These are phyloP conservation scores for Calocybe gangraenosa DNA, from an alignment of 768 basidiomycete species.

Conservation along the genomic window DNA sequence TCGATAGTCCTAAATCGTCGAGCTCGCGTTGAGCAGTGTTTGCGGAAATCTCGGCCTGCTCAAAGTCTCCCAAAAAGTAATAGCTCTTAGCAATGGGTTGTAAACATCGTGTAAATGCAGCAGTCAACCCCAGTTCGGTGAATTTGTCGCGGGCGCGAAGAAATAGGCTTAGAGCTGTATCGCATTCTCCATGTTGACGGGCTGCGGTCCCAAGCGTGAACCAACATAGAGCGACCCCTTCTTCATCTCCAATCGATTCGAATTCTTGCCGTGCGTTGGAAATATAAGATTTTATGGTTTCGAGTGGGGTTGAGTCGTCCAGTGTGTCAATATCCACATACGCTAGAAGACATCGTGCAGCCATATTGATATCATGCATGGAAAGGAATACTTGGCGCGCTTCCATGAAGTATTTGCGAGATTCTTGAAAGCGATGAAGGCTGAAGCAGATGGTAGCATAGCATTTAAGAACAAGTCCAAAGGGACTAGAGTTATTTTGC, in stretches of 20 bases:
- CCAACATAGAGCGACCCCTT: background rate
- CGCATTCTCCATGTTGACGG: background rate
- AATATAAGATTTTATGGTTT: background rate
- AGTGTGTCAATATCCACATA: background rate
- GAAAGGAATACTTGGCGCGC: background rate
- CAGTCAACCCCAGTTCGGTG: background rate
- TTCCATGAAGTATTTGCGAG: background rate
- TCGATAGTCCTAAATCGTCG: background rate
- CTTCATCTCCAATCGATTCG: background rate
- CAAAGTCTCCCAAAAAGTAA: background rate
- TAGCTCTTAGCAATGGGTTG: background rate
- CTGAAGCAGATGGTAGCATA: background rate
- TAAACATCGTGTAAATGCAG: background rate
- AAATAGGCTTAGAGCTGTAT: background rate
- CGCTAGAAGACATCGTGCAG: background rate
- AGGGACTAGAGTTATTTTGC: background rate
- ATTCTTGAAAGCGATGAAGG: background rate
- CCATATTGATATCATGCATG: background rate
- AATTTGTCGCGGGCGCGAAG: constrained; percentile 1
- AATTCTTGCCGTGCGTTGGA: background rate
- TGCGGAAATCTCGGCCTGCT: background rate
- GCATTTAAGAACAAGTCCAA: background rate
- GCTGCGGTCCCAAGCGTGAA: background rate
- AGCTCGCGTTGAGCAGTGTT: background rate
- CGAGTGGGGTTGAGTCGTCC: background rate